phyloP scores from a whole-genome alignment of 768 basidiomycete species.

The Rhizopogon sp. region DNA sequence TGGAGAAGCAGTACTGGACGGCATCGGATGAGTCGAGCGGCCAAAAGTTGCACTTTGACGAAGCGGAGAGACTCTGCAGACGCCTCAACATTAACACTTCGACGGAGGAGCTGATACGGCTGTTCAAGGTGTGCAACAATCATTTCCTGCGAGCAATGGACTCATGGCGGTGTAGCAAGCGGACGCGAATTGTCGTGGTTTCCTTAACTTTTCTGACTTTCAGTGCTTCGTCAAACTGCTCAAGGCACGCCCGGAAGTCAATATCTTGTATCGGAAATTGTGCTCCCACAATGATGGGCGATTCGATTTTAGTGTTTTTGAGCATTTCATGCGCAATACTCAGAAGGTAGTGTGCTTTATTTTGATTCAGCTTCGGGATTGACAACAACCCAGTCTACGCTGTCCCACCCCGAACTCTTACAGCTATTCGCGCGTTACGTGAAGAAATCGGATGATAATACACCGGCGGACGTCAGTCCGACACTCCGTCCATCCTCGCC shows the following conservation, averaged over 20 bases:
- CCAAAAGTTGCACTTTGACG: constrained; percentile 60
- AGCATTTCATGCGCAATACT: constrained; percentile 42
- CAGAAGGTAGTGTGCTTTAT: constrained; percentile 40
- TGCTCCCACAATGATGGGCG: constrained; percentile 24
- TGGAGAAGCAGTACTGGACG: constrained; percentile 84
- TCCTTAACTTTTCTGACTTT: constrained; percentile 76
- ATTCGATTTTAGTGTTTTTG: constrained; percentile 37
- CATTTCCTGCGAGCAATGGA: not conserved
- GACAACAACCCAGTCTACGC: constrained; percentile 27
- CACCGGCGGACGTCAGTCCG: not conserved
- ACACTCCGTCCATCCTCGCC: not conserved
- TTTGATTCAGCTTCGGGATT: constrained; percentile 3
- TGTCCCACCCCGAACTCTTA: constrained; percentile 29
- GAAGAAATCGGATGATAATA: constrained; percentile 1
- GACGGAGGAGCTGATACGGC: constrained; percentile 43
- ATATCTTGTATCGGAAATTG: constrained; percentile 51
- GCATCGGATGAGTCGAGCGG: constrained; percentile 59
- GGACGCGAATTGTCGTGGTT: constrained; percentile 48
- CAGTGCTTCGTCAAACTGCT: constrained; percentile 77
- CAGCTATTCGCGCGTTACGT: constrained; percentile 34
- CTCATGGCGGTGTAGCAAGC: constrained; percentile 43
- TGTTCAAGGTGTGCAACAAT: constrained; percentile 49
- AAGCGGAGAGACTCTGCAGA: constrained; percentile 67
- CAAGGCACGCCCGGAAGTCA: constrained; percentile 81
- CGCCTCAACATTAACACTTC: constrained; percentile 63